These are phyloP conservation scores for Fragosphaeria purpurea DNA, from an alignment of 2,329 filamentous ascomycete species.

Conservation along the genomic window DNA sequence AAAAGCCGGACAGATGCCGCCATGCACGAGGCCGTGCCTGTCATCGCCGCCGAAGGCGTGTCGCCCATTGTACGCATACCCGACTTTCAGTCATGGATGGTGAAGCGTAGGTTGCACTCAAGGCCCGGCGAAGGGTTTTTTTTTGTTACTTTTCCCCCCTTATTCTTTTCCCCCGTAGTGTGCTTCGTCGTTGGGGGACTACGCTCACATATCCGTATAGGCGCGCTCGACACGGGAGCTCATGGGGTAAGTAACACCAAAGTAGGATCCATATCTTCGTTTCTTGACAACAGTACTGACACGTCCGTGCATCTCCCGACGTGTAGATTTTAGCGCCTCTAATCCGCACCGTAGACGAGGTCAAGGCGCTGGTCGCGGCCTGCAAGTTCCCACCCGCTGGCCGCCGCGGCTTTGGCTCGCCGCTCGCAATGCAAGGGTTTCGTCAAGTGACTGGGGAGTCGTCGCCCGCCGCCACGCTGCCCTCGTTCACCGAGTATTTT, in stretches of 20 bases:
- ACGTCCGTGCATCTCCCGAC: too few relatives aligned
- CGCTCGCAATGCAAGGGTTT: slow-evolving; percentile 42
- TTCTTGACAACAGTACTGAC: too few relatives aligned
- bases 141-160: too few relatives aligned
- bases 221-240: slow-evolving; percentile 48
- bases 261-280: too few relatives aligned
- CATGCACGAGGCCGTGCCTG: slow-evolving; percentile 49
- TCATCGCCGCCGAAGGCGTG: slow-evolving; percentile 43
- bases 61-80: slow-evolving; percentile 49
- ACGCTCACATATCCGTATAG: slow-evolving; percentile 17
- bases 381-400: slow-evolving; percentile 49
- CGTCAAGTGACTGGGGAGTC: slow-evolving; percentile 4
- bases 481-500: slow-evolving; percentile 45
- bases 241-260: slow-evolving; percentile 35
- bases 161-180: background rate
- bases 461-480: slow-evolving; percentile 15
- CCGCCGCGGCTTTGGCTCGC: slow-evolving; percentile 44
- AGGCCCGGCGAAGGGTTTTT: too few relatives aligned
- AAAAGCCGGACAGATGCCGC: slow-evolving; percentile 31
- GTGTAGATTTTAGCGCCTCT: slow-evolving; percentile 40
- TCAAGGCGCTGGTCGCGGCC: slow-evolving; percentile 36
- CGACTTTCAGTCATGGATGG: slow-evolving; percentile 45
- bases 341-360: slow-evolving; percentile 43
- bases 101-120: slow-evolving; percentile 33
- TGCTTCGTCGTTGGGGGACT: too few relatives aligned